Percentiles rank a stretch among this genome's conserved stretches.
phyloP scores from a whole-genome alignment of 352 stramenopile genomes.

The Phytophthora multivora region DNA sequence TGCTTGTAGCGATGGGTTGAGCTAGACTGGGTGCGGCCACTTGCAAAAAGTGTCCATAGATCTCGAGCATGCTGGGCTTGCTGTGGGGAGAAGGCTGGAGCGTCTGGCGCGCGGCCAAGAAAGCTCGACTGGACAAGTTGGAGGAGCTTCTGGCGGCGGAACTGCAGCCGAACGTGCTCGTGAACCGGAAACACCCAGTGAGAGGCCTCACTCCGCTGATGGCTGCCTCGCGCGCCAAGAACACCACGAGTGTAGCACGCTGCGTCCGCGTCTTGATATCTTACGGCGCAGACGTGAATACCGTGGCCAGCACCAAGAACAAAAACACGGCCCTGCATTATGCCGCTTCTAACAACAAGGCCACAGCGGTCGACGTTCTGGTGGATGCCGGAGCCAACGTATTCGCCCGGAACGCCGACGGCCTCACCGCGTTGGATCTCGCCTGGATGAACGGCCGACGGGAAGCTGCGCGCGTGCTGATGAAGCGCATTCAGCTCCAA shows the following conservation, averaged over 20 bases:
- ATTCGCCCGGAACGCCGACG: conserved; percentile 46
- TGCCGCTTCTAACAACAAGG: conserved; percentile 52
- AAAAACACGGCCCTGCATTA: conserved; percentile 65
- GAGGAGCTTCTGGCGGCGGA: conserved; percentile 6
- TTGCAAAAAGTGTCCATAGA: conserved; percentile 3
- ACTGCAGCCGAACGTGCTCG: conserved; percentile 6
- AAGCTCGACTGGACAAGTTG: conserved; percentile 23
- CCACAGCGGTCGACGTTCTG: conserved; percentile 49
- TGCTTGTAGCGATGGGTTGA: conserved; percentile 6
- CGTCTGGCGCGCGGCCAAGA: conserved; percentile 27
- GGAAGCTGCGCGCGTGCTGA: conserved; percentile 24
- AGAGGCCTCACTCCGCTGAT: conserved; percentile 66
- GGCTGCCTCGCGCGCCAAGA: conserved; percentile 45
- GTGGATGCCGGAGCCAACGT: conserved; percentile 47
- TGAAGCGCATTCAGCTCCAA: conserved; percentile 43
- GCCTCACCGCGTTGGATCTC: conserved; percentile 57
- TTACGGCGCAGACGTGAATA: conserved; percentile 53
- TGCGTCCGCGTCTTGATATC: conserved; percentile 54
- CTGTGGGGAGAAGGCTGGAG: conserved; percentile 21
- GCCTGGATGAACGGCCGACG: conserved; percentile 31
- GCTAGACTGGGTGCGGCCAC: conserved; percentile 3
- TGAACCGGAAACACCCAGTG: conserved; percentile 39
- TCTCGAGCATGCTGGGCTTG: conserved; percentile 6
- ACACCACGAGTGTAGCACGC: conserved; percentile 39
- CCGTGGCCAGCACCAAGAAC: conserved; percentile 31